Conservation (phyloP, 116 monocot species). For the Cymodocea nodosa region DNA sequence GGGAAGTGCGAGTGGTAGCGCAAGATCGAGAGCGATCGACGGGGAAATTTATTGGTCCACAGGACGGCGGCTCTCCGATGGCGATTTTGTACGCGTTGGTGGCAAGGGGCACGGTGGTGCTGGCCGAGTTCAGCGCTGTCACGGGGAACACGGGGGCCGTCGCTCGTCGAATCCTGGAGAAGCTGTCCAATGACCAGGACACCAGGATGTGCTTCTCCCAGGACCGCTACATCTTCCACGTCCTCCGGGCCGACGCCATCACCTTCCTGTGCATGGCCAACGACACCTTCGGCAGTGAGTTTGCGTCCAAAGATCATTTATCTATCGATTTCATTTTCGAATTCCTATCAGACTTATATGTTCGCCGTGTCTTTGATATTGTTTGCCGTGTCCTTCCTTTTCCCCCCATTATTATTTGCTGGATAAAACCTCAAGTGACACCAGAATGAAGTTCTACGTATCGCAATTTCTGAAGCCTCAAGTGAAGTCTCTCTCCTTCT, state of each 20-base stretch:
- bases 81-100: slow-evolving; percentile 95
- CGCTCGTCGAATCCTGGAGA: slow-evolving; percentile 83
- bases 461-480: too few relatives aligned
- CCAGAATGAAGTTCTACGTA: too few relatives aligned
- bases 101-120: slow-evolving; percentile 80
- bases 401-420: too few relatives aligned
- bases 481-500: too few relatives aligned
- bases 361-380: too few relatives aligned
- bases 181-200: slow-evolving; percentile 37
- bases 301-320: neutral
- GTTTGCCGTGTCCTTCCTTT: too few relatives aligned
- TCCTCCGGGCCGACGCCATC: slow-evolving; percentile 64
- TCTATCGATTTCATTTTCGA: neutral
- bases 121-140: slow-evolving; percentile 88
- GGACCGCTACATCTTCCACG: slow-evolving; percentile 96
- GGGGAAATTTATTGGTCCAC: neutral
- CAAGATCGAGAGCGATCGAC: too few relatives aligned
- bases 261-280: slow-evolving; percentile 98
- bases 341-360: neutral
- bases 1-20: too few relatives aligned
- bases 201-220: slow-evolving; percentile 75
- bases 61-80: slow-evolving; percentile 16
- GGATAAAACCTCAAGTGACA: too few relatives aligned
- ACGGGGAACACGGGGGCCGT: slow-evolving; percentile 86
- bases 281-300: slow-evolving; percentile 86